These are phyloP conservation scores for Quercus dentata DNA, from an alignment of 306 rosid genomes.

Conservation along the genomic window DNA sequence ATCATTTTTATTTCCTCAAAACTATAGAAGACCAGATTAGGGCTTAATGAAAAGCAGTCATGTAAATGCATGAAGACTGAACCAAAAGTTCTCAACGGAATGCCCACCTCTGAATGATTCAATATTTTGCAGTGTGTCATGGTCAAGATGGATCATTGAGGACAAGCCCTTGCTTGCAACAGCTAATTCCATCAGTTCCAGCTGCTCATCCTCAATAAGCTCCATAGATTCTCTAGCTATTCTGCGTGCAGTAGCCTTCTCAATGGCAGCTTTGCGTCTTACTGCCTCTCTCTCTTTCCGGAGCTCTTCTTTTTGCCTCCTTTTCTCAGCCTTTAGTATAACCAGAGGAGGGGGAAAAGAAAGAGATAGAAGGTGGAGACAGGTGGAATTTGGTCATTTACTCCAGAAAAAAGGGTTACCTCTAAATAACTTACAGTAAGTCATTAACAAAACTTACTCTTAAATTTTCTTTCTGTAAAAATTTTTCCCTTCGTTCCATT, in stretches of 20 bases:
- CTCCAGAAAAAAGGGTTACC: constrained; percentile 13
- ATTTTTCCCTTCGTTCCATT: constrained; percentile 84
- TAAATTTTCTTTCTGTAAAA: constrained; percentile 68
- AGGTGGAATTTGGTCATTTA: constrained; percentile 3
- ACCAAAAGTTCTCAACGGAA: neutral
- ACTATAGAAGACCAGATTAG: neutral
- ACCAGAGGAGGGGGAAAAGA: constrained; percentile 15
- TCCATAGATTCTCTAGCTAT: constrained; percentile 98
- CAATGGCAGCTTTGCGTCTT: constrained; percentile 92
- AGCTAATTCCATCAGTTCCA: constrained; percentile 97
- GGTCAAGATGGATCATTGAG: constrained; percentile 82
- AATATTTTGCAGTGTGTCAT: constrained; percentile 80
- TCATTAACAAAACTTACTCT: constrained; percentile 52
- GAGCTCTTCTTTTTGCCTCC: constrained; percentile 83
- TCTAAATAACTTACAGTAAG: constrained; percentile 7
- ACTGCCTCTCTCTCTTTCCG: constrained; percentile 88
- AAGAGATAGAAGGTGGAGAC: neutral
- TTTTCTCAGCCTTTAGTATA: constrained; percentile 72
- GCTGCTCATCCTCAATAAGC: constrained; percentile 96
- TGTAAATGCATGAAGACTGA: neutral
- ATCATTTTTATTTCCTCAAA: neutral
- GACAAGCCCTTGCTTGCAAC: constrained; percentile 80
- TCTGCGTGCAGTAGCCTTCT: constrained; percentile 92
- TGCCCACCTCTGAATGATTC: constrained; percentile 76
- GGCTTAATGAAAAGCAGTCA: neutral